Evolutionary conservation across 2,329 filamentous ascomycete species (phyloP), one percentile per base, ranked within the genome.

Genomic region (Fulvia fulva): DNA sequence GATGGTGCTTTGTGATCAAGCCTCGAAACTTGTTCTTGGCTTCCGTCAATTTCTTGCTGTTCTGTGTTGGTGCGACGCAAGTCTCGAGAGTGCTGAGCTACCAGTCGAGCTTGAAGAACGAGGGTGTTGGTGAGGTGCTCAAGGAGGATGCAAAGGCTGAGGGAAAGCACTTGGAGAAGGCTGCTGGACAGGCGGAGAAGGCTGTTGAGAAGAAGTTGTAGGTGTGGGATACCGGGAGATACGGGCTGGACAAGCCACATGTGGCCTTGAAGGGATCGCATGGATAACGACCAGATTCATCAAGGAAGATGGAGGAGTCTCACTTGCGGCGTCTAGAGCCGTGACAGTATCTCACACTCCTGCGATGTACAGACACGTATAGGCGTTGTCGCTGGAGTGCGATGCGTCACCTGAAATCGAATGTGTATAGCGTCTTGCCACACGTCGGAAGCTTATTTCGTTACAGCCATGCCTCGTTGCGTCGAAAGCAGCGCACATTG

Each of bases 1-100:
- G 94, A 67, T 99, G 94, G 94, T 99, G 94, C 82, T 83, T 97
- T 73, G 89, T 99, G 76, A 99, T 99, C 78, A 91, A 87, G 77
- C 94, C 94, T 58, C 87, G 86, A 77, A 99, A 99, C 82, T 79
- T 91, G 71, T 88, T 97, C 61, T 87, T 99, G 59, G 94, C 94
- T 61, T 87, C 91, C 56, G 94, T 97, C 74, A 99, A 99, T 85
- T 97, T 97, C 84, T 95, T 97, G 83, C 88, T 99, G 68, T 93
- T 89, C 70, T 79, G 88, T 66, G 92, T 97, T 63, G 94, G 94
- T 69, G 79, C 90, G 59, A 83, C 90, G 65, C 94, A 99, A 81
- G 82, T 90, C 65, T 79, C 79, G 65, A 87, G 94, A 69, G 97
- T 97, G 71, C 75, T 85, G 67, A 56, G 84, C 69, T 88, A 87